A percentile compares a stretch with the other conserved stretches of the same genome.
phyloP scores from a whole-genome alignment of 805 yeast genomes.

The Starmera dryadoides region DNA sequence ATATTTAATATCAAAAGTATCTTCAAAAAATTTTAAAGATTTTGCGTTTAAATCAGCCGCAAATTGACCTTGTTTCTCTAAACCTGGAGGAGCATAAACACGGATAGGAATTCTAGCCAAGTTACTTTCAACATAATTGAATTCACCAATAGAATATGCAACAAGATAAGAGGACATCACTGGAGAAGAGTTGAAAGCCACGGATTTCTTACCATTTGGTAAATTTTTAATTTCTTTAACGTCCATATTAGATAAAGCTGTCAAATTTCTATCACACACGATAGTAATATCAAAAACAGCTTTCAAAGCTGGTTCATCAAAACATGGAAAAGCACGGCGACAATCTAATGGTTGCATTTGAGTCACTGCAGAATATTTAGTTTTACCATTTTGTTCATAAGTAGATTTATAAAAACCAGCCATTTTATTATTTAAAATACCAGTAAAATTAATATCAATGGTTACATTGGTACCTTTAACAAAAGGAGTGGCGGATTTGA shows the following conservation, averaged over 20 bases:
- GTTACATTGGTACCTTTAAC: constrained; percentile 31
- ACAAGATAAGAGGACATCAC: constrained; percentile 79
- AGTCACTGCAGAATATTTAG: constrained; percentile 71
- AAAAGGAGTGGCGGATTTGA: constrained; percentile 43
- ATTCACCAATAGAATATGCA: constrained; percentile 78
- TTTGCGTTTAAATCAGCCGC: constrained; percentile 71
- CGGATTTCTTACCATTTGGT: constrained; percentile 40
- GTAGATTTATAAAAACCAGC: constrained; percentile 75
- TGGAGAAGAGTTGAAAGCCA: constrained; percentile 68
- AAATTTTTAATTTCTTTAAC: constrained; percentile 39
- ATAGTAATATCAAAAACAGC: constrained; percentile 63
- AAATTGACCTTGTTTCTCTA: constrained; percentile 61
- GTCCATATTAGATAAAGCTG: constrained; percentile 67
- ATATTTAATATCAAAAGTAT: constrained; percentile 66
- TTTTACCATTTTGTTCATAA: constrained; percentile 54
- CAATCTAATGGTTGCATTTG: constrained; percentile 87
- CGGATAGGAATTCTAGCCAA: constrained; percentile 69
- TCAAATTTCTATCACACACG: constrained; percentile 46
- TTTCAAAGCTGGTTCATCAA: constrained; percentile 78
- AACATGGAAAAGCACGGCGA: constrained; percentile 81
- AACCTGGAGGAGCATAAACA: constrained; percentile 76
- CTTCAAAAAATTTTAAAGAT: constrained; percentile 66
- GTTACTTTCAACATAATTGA: constrained; percentile 61
- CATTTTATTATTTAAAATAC: constrained; percentile 69
- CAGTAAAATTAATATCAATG: constrained; percentile 47